Conservation (phyloP, 2,329 filamentous ascomycete genomes). For the Canariomyces notabilis region DNA sequence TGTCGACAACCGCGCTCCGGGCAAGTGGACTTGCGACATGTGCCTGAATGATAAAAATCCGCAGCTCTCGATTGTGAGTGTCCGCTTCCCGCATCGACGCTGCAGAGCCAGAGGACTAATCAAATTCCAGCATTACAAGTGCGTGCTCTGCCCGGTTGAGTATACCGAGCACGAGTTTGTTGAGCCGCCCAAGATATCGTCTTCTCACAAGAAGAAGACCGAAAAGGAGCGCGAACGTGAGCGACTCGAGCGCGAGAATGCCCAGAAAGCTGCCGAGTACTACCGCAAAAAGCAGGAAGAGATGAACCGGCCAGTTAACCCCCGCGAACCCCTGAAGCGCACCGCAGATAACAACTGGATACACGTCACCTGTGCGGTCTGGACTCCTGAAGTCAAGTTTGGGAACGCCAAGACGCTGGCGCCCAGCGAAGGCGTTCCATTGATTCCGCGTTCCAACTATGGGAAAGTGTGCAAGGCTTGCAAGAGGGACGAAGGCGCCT, state of each 20-base stretch:
- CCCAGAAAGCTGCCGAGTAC: slow-evolving; percentile 71
- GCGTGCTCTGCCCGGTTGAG: slow-evolving; percentile 82
- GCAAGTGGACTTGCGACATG: slow-evolving; percentile 94
- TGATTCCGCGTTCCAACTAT: slow-evolving; percentile 68
- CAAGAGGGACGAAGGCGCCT: slow-evolving; percentile 70
- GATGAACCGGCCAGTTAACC: slow-evolving; percentile 73
- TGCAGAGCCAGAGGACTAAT: slow-evolving; percentile 3
- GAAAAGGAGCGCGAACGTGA: slow-evolving; percentile 91
- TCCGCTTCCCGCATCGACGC: background rate
- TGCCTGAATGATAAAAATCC: slow-evolving; percentile 92
- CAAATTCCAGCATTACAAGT: slow-evolving; percentile 69
- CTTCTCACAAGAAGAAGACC: slow-evolving; percentile 73
- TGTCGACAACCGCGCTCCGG: slow-evolving; percentile 58
- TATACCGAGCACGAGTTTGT: slow-evolving; percentile 78
- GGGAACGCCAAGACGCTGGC: slow-evolving; percentile 76
- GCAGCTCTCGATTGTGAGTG: slow-evolving; percentile 78
- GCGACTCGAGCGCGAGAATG: slow-evolving; percentile 75
- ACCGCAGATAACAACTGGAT: slow-evolving; percentile 98
- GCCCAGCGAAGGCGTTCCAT: slow-evolving; percentile 83
- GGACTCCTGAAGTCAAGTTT: slow-evolving; percentile 90
- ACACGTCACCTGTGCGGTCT: slow-evolving; percentile 88
- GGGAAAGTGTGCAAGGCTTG: slow-evolving; percentile 80
- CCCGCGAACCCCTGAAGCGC: slow-evolving; percentile 85
- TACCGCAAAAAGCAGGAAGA: slow-evolving; percentile 81
- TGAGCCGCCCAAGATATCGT: slow-evolving; percentile 66